A percentile compares a stretch with the other conserved stretches of the same genome.
Conservation (phyloP, 2,329 filamentous ascomycete species). For the Exutisphaerella laricina region DNA sequence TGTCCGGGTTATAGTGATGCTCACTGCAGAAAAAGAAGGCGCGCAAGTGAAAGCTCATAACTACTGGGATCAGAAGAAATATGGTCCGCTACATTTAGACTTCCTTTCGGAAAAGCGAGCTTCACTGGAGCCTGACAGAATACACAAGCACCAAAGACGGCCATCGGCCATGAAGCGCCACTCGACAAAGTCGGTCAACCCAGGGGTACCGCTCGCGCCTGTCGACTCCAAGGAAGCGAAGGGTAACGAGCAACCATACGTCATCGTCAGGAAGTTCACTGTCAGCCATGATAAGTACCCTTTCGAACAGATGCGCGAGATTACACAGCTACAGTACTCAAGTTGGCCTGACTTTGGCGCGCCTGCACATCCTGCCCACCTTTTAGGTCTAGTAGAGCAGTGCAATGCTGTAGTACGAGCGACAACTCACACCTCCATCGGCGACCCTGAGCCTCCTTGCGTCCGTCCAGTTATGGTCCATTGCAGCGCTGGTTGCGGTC, state of each 20-base stretch:
- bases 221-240: slow-evolving; percentile 25
- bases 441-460: slow-evolving; percentile 48
- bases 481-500: slow-evolving; percentile 91
- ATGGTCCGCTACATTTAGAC: slow-evolving; percentile 70
- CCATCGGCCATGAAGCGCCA: slow-evolving; percentile 34
- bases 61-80: slow-evolving; percentile 79
- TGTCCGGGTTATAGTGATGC: slow-evolving; percentile 88
- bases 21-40: slow-evolving; percentile 89
- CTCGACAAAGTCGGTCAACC: slow-evolving; percentile 34
- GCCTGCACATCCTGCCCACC: slow-evolving; percentile 78
- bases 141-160: slow-evolving; percentile 41
- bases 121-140: slow-evolving; percentile 60
- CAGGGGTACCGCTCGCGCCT: slow-evolving; percentile 25
- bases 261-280: slow-evolving; percentile 81
- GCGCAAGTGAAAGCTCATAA: slow-evolving; percentile 92
- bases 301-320: slow-evolving; percentile 80
- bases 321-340: slow-evolving; percentile 90
- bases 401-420: slow-evolving; percentile 65
- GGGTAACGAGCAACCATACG: slow-evolving; percentile 60
- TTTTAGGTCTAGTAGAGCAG: slow-evolving; percentile 84
- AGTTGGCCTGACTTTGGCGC: slow-evolving; percentile 98
- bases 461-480: slow-evolving; percentile 79
- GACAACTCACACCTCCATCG: slow-evolving; percentile 36
- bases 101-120: slow-evolving; percentile 76
- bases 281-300: slow-evolving; percentile 70